Conservation (phyloP, 768 basidiomycete genomes). For the Leucogyrophana mollusca region DNA sequence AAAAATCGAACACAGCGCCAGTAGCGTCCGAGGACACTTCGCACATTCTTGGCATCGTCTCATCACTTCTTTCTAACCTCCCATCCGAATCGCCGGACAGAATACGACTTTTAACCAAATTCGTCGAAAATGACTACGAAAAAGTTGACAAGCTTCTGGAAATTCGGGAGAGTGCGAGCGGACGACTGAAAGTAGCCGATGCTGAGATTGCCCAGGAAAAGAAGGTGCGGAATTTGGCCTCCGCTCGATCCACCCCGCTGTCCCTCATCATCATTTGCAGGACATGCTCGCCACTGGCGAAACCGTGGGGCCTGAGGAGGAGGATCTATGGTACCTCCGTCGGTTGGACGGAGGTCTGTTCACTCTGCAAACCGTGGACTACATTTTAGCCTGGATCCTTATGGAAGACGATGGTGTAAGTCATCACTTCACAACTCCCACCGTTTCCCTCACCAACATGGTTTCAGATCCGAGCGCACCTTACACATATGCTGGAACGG, state of each 20-base stretch:
- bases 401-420: slow-evolving; percentile 99
- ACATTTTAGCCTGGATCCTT: slow-evolving; percentile 89
- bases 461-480: slow-evolving; percentile 73
- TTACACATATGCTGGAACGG: slow-evolving; percentile 71
- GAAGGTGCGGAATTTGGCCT: slow-evolving; percentile 42
- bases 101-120: slow-evolving; percentile 85
- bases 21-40: slow-evolving; percentile 78
- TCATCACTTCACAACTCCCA: slow-evolving; percentile 7
- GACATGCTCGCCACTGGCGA: slow-evolving; percentile 57
- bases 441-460: slow-evolving; percentile 8
- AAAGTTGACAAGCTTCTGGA: slow-evolving; percentile 94
- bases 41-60: slow-evolving; percentile 85
- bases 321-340: slow-evolving; percentile 81
- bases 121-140: slow-evolving; percentile 90
- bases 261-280: too few species aligned
- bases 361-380: slow-evolving; percentile 88
- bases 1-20: slow-evolving; percentile 44
- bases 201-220: slow-evolving; percentile 68
- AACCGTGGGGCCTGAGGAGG: slow-evolving; percentile 55
- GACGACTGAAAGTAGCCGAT: slow-evolving; percentile 60
- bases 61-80: slow-evolving; percentile 85
- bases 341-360: slow-evolving; percentile 86
- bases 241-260: background rate
- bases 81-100: slow-evolving; percentile 80
- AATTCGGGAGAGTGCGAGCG: slow-evolving; percentile 69